Evolutionary conservation across 352 stramenopile genomes (phyloP), one percentile per base, ranked within the genome.

Genomic region (Phytopythium montanum): DNA sequence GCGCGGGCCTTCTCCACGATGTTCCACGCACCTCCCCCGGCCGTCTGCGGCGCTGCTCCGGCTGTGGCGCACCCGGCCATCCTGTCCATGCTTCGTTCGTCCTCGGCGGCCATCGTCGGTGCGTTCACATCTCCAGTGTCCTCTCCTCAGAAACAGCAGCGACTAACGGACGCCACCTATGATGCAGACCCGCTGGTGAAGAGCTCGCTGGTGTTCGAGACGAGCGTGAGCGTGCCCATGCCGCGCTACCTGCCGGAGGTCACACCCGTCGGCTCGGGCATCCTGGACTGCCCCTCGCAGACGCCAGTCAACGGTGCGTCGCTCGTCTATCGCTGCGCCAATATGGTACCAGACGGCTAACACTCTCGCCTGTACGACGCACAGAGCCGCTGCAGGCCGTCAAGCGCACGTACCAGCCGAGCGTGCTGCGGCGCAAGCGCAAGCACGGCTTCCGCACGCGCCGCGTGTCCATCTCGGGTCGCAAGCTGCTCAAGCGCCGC

Each of bases 361-460:
- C 12, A 39, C 3, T 39, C 36, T 13, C 21, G 44, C 3, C 19
- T n/a, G 44, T 5, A 33, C 9, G 10, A 1, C 1, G 3, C 0
- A 5, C 53, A 90, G 82, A 88, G 61, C 81, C 85, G 2, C 64
- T 93, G 56, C 73, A 81, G 56, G 85, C 83, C 28, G 75, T 94
- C 41, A 94, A 94, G 75, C 81, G 85, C 50, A 94, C 85, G 58
- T 94, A 93, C 69, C 85, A 94, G 69, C 85, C 85, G 44, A 94
- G 85, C 60, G 83, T 93, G 36, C 65, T 94, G 68, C 85, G 85
- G 41, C 85, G 85, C 57, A 94, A 94, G 75, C 77, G 85, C 54
- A 94, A 94, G 69, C 85, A 93, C 64, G 85, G 85, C 58, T 94
- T 94, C 76, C 82, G 82, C 39, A 78, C 83, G 54, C 85, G 85